Evolutionary conservation across 768 basidiomycete species (phyloP).

Genomic region (Mycena kentingensis): DNA sequence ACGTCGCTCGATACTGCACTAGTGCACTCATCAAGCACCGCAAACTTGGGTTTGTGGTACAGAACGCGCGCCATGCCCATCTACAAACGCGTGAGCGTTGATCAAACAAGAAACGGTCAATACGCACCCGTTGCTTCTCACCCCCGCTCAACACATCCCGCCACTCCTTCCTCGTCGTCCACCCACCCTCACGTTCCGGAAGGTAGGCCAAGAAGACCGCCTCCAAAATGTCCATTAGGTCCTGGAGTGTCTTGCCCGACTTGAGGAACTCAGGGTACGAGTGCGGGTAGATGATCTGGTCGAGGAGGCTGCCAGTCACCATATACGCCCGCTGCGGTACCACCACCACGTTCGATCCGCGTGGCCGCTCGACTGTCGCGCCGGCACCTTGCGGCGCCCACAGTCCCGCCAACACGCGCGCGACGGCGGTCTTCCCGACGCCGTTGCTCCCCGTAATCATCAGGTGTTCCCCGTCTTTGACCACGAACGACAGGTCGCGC

Average conservation of each 20-base stretch:
- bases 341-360: slow-evolving; percentile 67
- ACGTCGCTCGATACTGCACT: slow-evolving; percentile 96
- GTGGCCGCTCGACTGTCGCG: slow-evolving; percentile 36
- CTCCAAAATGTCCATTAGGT: slow-evolving; percentile 76
- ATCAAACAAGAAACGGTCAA: slow-evolving; percentile 9
- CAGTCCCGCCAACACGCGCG: slow-evolving; percentile 84
- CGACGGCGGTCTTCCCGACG: slow-evolving; percentile 88
- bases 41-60: slow-evolving; percentile 83
- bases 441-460: slow-evolving; percentile 95
- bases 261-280: slow-evolving; percentile 72
- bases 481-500: slow-evolving; percentile 61
- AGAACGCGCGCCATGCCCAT: slow-evolving; percentile 95
- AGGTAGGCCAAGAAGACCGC: slow-evolving; percentile 85
- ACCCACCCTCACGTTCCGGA: slow-evolving; percentile 86
- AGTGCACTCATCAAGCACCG: slow-evolving; percentile 90
- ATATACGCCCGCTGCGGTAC: slow-evolving; percentile 95
- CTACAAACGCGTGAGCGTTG: slow-evolving; percentile 34
- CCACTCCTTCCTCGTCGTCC: slow-evolving; percentile 92
- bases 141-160: slow-evolving; percentile 94
- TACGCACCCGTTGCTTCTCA: slow-evolving; percentile 85
- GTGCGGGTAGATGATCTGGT: slow-evolving; percentile 94
- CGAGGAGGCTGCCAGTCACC: slow-evolving; percentile 81
- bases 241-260: slow-evolving; percentile 61
- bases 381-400: slow-evolving; percentile 67
- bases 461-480: slow-evolving; percentile 77